Base-by-base conservation (phyloP, 129 eudicot species). In the Erigeron canadensis region DNA sequence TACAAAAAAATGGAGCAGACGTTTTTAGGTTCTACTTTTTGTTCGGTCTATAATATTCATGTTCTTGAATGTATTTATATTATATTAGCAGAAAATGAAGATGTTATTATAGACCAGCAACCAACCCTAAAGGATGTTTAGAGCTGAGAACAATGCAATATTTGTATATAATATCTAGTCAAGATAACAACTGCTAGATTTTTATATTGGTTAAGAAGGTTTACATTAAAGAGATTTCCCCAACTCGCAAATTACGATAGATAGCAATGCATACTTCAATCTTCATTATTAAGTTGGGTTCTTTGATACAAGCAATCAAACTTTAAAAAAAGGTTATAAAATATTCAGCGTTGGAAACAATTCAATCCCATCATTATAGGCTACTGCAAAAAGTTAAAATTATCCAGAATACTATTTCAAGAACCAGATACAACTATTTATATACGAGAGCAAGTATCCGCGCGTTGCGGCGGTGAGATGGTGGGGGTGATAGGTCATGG, bases 121-220 rank as follows among this genome's bases (percentile, higher is more conserved):
- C 55, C 55, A 48, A 48, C 12, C 55, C 12, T 11, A 46, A 2
- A 48, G 12, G 5, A 48, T 13, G 17, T 48, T 48, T 2, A 48
- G 17, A 48, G 55, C 55, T 48, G 16, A 50, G 19, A 50, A 50
- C 2, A 11, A 55, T 5, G 15, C 87, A 21, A 94, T 28, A 28
- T 1, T 28, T 28, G 34, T 3, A 28, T 28, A 28, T 28, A 28
- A 28, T 28, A 28, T 28, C 34, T 28, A 28, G 90, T 97, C 90
- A 97, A 76, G 79, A 83, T 34, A 63, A 65, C 46, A 58, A 54
- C 13, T 69, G 75, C 59, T 38, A 28, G 34, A 28, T 28, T 28
- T 28, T 28, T 28, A 1, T 28, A 3, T 28, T 28, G 34, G 46
- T 56, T 57, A 65, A 72, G 21, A 63, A 39, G 72, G 55, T 18